These are phyloP conservation scores for Globisporangium iwayamae DNA, from an alignment of 352 stramenopile genomes.

Conservation along the genomic window DNA sequence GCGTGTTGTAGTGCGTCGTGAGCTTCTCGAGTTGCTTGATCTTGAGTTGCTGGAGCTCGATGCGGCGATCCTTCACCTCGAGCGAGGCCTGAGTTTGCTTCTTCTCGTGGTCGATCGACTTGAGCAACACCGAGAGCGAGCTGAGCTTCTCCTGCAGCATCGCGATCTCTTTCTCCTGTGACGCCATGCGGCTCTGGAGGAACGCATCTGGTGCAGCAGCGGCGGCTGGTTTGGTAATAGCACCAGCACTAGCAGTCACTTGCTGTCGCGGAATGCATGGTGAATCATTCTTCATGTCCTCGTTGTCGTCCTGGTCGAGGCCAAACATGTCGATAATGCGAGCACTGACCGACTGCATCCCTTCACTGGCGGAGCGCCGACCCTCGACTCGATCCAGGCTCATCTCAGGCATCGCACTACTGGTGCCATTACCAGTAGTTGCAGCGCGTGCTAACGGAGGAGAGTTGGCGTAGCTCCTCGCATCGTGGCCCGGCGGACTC, in stretches of 20 bases:
- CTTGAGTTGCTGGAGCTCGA: conserved; percentile 64
- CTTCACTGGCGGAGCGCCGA: conserved; percentile 9
- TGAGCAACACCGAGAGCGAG: conserved; percentile 58
- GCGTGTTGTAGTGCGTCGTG: conserved; percentile 35
- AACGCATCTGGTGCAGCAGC: conserved; percentile 21
- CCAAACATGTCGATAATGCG: conserved; percentile 22
- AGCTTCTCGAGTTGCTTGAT: conserved; percentile 62
- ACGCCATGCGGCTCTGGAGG: conserved; percentile 53
- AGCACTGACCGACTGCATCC: neutral
- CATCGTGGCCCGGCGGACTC: neutral
- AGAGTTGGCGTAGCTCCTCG: neutral
- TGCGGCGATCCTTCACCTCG: conserved; percentile 75
- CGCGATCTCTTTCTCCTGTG: conserved; percentile 62
- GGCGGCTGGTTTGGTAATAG: neutral
- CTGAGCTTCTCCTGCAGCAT: conserved; percentile 74
- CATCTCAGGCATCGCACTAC: neutral
- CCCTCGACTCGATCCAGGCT: neutral
- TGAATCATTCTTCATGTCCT: neutral
- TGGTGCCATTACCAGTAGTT: neutral
- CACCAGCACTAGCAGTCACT: conserved; percentile 2
- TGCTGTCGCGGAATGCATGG: neutral
- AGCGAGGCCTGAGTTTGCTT: conserved; percentile 42
- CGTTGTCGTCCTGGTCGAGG: conserved; percentile 8
- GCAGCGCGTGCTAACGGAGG: conserved; percentile 5
- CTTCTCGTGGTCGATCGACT: conserved; percentile 68